phyloP scores from a whole-genome alignment of 2,329 filamentous ascomycete species.

The Aspergillus spinulosporus region DNA sequence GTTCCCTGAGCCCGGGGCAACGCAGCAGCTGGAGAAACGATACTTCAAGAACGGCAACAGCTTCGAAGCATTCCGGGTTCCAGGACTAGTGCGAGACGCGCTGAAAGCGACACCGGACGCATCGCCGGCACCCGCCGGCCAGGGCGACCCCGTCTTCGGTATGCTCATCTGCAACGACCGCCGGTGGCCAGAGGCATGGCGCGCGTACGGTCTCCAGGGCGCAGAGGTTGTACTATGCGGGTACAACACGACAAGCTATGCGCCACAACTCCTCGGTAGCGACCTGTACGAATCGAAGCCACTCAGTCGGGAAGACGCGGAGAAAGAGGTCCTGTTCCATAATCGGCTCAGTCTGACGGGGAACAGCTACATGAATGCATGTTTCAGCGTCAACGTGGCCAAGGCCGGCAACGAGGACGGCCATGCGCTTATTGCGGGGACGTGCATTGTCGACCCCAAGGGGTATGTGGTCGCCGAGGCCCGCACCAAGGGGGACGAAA shows the following conservation, averaged over 20 bases:
- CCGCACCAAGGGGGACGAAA: background rate
- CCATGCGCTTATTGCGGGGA: background rate
- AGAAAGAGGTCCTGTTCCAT: background rate
- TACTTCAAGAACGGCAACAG: background rate
- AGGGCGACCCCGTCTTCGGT: background rate
- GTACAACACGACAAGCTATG: background rate
- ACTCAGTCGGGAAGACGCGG: background rate
- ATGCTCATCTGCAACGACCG: constrained; percentile 2
- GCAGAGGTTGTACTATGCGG: background rate
- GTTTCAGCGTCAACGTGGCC: background rate
- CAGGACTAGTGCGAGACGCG: background rate
- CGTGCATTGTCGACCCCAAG: background rate
- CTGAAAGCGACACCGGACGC: background rate
- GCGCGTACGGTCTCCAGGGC: background rate
- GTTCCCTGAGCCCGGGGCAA: background rate
- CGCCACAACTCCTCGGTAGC: background rate
- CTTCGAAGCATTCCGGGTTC: background rate
- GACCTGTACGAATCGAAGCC: background rate
- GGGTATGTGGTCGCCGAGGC: background rate
- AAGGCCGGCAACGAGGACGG: background rate
- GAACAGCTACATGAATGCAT: background rate
- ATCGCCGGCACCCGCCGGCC: background rate
- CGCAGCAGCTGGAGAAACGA: background rate
- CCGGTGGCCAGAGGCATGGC: background rate
- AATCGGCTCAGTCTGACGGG: background rate